Base-by-base conservation (phyloP, 805 yeast genomes). In the Pachysolen tannophilus region DNA sequence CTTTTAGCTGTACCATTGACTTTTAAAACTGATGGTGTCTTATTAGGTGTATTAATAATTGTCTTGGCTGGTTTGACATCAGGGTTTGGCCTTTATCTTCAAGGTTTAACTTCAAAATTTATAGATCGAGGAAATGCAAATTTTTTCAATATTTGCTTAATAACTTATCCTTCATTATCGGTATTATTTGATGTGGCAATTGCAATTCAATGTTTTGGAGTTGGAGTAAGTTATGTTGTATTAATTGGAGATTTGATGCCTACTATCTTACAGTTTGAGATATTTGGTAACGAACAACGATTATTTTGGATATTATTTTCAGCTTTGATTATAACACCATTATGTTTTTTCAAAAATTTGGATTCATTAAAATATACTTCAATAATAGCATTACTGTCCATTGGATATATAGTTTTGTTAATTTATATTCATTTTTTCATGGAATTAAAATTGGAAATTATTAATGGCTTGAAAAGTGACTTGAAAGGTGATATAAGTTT, bases 231-330 rank as follows among this genome's bases (percentile, higher is more conserved):
- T 31, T 83, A 83, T 48, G 52, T 83, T 39, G 83, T 83, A 13
- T 67, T 83, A 34, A 74, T 82, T 34, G 92, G 92, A 9, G 92
- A 82, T 49, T 60, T 83, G 36, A 72, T 82, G 65, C 90, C 90
- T 5, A 63, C 72, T 14, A 65, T 74, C 24, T 33, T 45, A 4
- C 50, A 59, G 37, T 39, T 60, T 20, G 55, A 57, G 17, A 58
- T 60, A 21, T 37, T 43, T 3, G 41, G 35, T 2, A 46, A 49
- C 2, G 44, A 48, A 6, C 45, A 44, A 44, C 55, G 78, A 34
- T 54, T 75, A 33, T 60, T 79, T 28, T 74, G 79, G 60, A 78
- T 82, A 18, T 37, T 78, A 2, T 39, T 67, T 0, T 71, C 82
- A 45, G 47, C 68, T 3, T 28, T 67, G 1, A 49, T 82, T 19